Base-by-base conservation (phyloP, 73 alveolate species). In the Uronychia binucleata region DNA sequence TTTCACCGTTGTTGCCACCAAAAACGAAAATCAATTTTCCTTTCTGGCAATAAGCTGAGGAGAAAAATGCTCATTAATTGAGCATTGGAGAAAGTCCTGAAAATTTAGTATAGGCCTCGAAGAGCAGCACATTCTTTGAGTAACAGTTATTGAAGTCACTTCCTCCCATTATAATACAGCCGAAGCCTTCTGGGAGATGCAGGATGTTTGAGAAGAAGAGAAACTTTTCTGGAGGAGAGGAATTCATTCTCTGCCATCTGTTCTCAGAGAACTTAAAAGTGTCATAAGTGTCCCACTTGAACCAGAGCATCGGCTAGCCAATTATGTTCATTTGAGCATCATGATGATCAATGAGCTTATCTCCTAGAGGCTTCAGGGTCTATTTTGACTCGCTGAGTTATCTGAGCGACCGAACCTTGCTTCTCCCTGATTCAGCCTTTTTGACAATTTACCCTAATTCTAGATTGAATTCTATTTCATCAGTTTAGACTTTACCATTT, bases 1-100 rank as follows among this genome's bases (percentile, higher is more conserved):
- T 25, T 33, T 33, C 82, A 5, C 92, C 92, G 31, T 86, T 81
- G 59, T 78, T 85, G n/a, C 92, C 92, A 8, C 92, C 92, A 77
- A 86, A 78, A 1, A 76, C 86, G 58, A 78, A 86, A 1, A 85
- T 26, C 75, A 77, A 77, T 32, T 83, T 31, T 60, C 76, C 90
- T 74, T 77, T 58, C n/a, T 60, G 57, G 58, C 90, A 83, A 83
- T 58, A 75, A 29, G 74, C 25, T 0, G 90, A 60, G 26, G 91
- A 84, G 57, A 85, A 85, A 58, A 85, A 85, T 31, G 91, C 91
- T 77, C 91, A 77, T 77, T 75, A 35, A 84, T 33, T 74, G 33
- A 83, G 30, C 90, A 83, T 83, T 31, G 90, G 84, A n/a, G 84
- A 60, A 28, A 34, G 60, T 29, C 57, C 86, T 1, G 57, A 81